Conservation (phyloP, 345 rosid genomes). For the Euphorbia peplus region DNA sequence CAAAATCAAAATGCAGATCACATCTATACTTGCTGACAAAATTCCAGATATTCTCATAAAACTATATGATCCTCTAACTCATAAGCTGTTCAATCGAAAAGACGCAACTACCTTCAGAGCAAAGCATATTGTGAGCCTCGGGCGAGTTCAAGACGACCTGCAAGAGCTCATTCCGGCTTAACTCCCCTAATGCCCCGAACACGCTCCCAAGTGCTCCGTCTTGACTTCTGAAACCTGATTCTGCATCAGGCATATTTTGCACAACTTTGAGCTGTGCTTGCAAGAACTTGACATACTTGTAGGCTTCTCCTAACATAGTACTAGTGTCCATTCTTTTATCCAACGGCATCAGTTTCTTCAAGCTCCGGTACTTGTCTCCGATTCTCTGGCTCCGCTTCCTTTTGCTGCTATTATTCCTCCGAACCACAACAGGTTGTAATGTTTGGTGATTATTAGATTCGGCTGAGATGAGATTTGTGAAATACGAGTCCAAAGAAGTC, state of each 20-base stretch:
- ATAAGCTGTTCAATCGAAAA: slow-evolving; percentile 54
- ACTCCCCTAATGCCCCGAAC: slow-evolving; percentile 3
- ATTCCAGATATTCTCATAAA: no score
- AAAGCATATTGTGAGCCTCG: slow-evolving; percentile 40
- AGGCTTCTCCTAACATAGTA: slow-evolving; percentile 51
- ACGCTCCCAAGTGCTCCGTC: background rate
- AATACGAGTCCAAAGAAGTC: slow-evolving; percentile 3
- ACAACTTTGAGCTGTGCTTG: slow-evolving; percentile 48
- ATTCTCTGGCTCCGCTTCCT: slow-evolving; percentile 30
- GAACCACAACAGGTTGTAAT: background rate
- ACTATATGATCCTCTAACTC: background rate
- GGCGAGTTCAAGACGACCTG: slow-evolving; percentile 34
- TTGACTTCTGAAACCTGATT: background rate
- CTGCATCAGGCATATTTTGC: background rate
- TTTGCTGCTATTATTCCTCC: background rate
- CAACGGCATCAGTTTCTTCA: slow-evolving; percentile 65
- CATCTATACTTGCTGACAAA: no score
- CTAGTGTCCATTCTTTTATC: slow-evolving; percentile 49
- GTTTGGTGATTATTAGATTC: background rate
- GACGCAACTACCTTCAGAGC: slow-evolving; percentile 37
- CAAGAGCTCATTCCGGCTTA: background rate
- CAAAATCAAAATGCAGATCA: no score
- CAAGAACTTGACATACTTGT: slow-evolving; percentile 52
- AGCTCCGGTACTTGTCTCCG: slow-evolving; percentile 40
- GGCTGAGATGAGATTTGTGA: background rate